phyloP scores from a whole-genome alignment of 805 yeast species.

The Saturnispora diversa region DNA sequence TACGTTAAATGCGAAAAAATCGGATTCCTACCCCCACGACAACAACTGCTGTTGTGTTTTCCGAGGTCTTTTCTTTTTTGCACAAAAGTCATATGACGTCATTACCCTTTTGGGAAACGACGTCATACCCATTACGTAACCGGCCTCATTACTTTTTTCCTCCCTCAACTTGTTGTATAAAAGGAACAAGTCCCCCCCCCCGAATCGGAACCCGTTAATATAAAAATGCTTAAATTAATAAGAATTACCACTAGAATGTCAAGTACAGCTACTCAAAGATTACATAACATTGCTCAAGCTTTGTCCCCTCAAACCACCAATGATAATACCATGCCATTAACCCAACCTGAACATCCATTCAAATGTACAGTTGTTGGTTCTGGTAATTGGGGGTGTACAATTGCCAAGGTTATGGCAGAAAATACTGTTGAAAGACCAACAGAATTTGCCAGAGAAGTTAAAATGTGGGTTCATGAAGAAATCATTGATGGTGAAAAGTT shows the following conservation, averaged over 20 bases:
- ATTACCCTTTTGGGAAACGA: too few species aligned
- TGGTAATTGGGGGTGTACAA: constrained; percentile 98
- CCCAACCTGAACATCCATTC: constrained; percentile 31
- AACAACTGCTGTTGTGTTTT: too few species aligned
- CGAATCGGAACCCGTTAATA: too few species aligned
- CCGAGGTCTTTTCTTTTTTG: too few species aligned
- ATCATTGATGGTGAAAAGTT: constrained; percentile 65
- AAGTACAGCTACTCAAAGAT: constrained; percentile 21
- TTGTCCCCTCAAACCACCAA: constrained; percentile 18
- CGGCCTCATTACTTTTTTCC: too few species aligned
- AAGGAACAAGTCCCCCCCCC: too few species aligned
- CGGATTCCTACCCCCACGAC: too few species aligned
- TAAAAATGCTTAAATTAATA: too few species aligned
- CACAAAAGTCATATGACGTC: too few species aligned
- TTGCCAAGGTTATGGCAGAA: constrained; percentile 92
- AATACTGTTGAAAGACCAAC: constrained; percentile 66
- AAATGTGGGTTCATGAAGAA: constrained; percentile 98
- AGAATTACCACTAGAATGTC: neutral
- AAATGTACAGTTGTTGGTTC: constrained; percentile 80
- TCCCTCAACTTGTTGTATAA: too few species aligned
- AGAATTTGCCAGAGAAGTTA: constrained; percentile 64
- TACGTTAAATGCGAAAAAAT: too few species aligned
- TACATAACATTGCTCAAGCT: constrained; percentile 17
- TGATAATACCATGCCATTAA: constrained; percentile 16
- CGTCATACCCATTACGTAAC: too few species aligned